These are phyloP conservation scores for Suillus subluteus DNA, from an alignment of 768 basidiomycete genomes.

Conservation along the genomic window DNA sequence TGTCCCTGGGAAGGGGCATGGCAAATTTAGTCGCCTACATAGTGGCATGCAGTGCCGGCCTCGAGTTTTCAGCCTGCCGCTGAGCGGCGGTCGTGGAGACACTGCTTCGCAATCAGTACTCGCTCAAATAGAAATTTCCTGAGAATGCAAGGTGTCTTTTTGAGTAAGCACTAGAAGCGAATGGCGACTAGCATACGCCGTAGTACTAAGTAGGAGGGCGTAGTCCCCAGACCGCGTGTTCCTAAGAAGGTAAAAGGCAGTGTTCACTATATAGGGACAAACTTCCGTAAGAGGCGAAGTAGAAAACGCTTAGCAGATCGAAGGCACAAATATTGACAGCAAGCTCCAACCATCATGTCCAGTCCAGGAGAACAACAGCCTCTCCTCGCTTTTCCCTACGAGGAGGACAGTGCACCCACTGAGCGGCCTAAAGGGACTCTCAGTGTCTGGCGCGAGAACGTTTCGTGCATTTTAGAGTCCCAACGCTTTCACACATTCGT, in stretches of 20 bases:
- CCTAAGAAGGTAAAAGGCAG: neutral
- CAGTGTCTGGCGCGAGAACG: constrained; percentile 34
- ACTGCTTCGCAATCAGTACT: neutral
- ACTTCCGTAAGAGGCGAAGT: constrained; percentile 4
- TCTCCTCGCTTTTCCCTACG: constrained; percentile 41
- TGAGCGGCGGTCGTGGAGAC: neutral
- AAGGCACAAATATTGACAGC: constrained; percentile 2
- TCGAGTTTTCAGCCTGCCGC: constrained; percentile 11
- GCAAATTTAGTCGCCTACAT: constrained; percentile 10
- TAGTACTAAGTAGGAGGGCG: neutral
- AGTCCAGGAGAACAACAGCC: constrained; percentile 50
- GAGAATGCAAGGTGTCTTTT: neutral
- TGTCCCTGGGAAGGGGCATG: constrained; percentile 1
- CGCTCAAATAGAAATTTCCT: neutral
- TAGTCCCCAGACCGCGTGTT: neutral
- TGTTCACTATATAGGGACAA: neutral
- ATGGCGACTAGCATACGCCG: neutral
- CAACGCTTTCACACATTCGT: constrained; percentile 56
- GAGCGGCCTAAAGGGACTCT: constrained; percentile 14
- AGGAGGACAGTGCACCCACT: constrained; percentile 17
- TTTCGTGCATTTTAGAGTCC: constrained; percentile 56
- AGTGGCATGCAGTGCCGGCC: constrained; percentile 11
- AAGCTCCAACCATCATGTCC: constrained; percentile 33
- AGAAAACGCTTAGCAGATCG: neutral
- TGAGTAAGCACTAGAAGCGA: neutral